Base-by-base conservation (phyloP, 371 early-diverging fungal genomes). In the Quaeritorhiza haematococci region DNA sequence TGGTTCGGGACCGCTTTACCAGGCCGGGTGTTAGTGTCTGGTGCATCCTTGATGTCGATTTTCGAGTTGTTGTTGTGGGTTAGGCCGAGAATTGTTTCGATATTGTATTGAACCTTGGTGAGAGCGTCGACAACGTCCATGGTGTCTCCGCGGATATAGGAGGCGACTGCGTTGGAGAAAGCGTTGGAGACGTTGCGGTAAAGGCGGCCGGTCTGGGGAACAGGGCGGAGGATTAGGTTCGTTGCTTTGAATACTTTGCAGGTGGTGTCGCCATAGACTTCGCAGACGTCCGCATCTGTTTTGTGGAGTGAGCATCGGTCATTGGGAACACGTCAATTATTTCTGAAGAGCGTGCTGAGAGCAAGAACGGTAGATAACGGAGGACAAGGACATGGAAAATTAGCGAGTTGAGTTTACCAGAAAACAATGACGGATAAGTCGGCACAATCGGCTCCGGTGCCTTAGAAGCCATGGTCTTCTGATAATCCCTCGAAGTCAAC, bases 1-100 rank as follows among this genome's bases (percentile, higher is more conserved):
- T 69, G 55, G 3, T 55, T 48, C 7, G 64, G 63, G 7, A 46
- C 43, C 49, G 53, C 61, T 48, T 63, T 69, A 7, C 66, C 63
- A 0, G 61, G n/a, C n/a, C n/a, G n/a, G n/a, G n/a, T n/a, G n/a
- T n/a, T n/a, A n/a, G n/a, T n/a, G n/a, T n/a, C 47, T 21, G 38
- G 44, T 8, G 56, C 19, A 5, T 58, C 58, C 21, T 46, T 54
- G 15, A 59, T 55, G 13, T 13, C 49, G 15, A 43, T 28, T 34
- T n/a, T 33, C 2, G 50, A n/a, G 46, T 53, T 44, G 53, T 29
- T 53, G 1, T 34, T 23, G 28, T 54, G 26, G 33, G 61, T 49
- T 8, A 50, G 44, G 48, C 35, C 47, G 45, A 69, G 42, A n/a
- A 55, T 49, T 13, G 13, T 28, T 24, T 56, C 59, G 4, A 69